Base-by-base conservation (phyloP, 306 rosid species). In the Rubus idaeus region DNA sequence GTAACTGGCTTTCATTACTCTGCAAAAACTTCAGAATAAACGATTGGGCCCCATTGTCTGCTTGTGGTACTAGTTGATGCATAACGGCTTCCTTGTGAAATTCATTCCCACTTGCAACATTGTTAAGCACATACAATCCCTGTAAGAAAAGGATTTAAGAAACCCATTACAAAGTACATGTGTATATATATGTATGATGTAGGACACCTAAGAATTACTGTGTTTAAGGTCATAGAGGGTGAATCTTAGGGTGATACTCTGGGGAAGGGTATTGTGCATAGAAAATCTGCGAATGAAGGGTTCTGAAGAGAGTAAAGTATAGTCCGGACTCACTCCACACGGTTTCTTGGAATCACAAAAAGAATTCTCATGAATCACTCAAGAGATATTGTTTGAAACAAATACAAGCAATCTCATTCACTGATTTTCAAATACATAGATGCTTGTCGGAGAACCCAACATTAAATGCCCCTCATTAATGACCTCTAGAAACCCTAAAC, bases 101-200 rank as follows among this genome's bases (percentile, higher is more conserved):
- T 77, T 92, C 97, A 51, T 86, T 89, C 79, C 96, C 94, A 76
- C 96, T 90, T 40, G 97, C 88, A 76, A 92, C 84, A 77, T 92
- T 92, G 79, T 88, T 35, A 69, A 92, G 85, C 57, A 87, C 93
- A 82, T 87, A 87, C 92, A 92, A 80, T 57, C 97, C 96, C 97
- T 92, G 75, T 79, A 86, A 69, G 79, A 74, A 77, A 75, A 39
- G 47, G 61, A 71, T 67, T 49, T 80, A 40, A 23, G 20, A 41
- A 78, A 47, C 57, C 21, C 7, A 44, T 37, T 6, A 67, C 17
- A n/a, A 79, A 17, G 30, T 14, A 67, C 40, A n/a, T 11, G 20
- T 57, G 6, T 57, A 41, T 62, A 62, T 35, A 62, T 30, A 30
- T 62, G 20, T 35, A 13, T n/a, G 44, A 62, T 30, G 68, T 16